A percentile compares a stretch with the other conserved stretches of the same genome.
Evolutionary conservation across 306 rosid genomes (phyloP).

Genomic region (Coriaria nepalensis): DNA sequence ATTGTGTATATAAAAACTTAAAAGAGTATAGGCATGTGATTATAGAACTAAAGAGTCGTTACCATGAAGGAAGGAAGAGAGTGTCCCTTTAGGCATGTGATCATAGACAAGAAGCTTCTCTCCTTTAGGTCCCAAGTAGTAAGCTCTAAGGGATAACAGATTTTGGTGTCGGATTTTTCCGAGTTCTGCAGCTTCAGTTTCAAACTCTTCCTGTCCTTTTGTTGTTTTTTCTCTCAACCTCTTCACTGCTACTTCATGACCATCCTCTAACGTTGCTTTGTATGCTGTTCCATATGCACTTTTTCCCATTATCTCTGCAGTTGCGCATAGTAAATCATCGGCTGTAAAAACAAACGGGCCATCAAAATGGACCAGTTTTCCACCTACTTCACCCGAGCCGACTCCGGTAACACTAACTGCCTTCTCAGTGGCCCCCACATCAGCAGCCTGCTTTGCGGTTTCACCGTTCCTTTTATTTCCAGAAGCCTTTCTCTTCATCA

Average conservation of each 20-base stretch:
- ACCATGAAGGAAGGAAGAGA: conserved; percentile 89
- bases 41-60: conserved; percentile 10
- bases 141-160: conserved; percentile 72
- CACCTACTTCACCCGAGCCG: conserved; percentile 67
- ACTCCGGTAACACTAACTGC: conserved; percentile 31
- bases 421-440: conserved; percentile 32
- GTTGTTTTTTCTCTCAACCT: conserved; percentile 81
- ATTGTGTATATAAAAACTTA: too few species aligned
- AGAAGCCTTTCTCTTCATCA: conserved; percentile 48
- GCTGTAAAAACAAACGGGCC: conserved; percentile 85
- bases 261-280: conserved; percentile 80
- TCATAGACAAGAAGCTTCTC: conserved; percentile 88
- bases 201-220: conserved; percentile 75
- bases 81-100: conserved; percentile 75
- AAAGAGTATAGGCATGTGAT: too few species aligned
- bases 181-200: conserved; percentile 59
- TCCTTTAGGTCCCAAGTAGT: conserved; percentile 66
- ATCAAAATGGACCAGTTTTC: conserved; percentile 69
- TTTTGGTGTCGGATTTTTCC: conserved; percentile 70
- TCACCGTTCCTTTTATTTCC: conserved; percentile 34
- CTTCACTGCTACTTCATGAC: conserved; percentile 74
- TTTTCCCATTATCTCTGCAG: conserved; percentile 91
- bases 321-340: conserved; percentile 78
- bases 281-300: conserved; percentile 85
- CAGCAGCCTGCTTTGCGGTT: conserved; percentile 21